Conservation (phyloP, 176 grass and related monocot species). For the Saccharum officinarum region DNA sequence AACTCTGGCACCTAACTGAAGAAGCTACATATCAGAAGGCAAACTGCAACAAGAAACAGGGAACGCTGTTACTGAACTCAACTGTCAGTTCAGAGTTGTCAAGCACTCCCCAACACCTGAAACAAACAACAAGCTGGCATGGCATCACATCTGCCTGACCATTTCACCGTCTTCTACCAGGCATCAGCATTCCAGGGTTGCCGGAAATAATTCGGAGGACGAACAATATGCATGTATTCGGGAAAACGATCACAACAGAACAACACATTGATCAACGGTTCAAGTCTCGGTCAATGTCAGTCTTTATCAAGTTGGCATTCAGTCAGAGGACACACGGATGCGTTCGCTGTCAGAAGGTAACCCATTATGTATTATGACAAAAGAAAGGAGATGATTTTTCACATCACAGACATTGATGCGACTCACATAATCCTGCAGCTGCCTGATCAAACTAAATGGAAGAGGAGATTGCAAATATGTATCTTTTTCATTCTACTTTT, state of each 20-base stretch:
- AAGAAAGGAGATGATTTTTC: not conserved
- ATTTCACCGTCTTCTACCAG: not conserved
- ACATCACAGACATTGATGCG: not conserved
- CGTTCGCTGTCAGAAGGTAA: not conserved
- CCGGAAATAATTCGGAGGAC: not conserved
- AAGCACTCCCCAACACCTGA: too few relatives aligned
- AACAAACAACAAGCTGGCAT: not conserved
- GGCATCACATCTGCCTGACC: not conserved
- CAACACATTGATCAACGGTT: not conserved
- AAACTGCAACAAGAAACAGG: too few relatives aligned
- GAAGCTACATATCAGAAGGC: too few relatives aligned
- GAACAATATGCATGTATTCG: not conserved
- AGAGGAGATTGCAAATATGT: not conserved
- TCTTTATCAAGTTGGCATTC: conserved; percentile 9
- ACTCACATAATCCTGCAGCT: not conserved
- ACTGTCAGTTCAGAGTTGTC: too few relatives aligned
- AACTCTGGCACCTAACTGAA: not conserved
- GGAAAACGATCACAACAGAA: not conserved
- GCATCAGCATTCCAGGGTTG: not conserved
- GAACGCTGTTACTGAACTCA: too few relatives aligned
- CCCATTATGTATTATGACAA: not conserved
- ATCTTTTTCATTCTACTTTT: too few relatives aligned
- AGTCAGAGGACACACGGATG: not conserved
- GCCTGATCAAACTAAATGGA: not conserved
- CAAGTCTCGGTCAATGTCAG: not conserved